Evolutionary conservation across 345 rosid genomes (phyloP).

Genomic region (Erodium maritimum): DNA sequence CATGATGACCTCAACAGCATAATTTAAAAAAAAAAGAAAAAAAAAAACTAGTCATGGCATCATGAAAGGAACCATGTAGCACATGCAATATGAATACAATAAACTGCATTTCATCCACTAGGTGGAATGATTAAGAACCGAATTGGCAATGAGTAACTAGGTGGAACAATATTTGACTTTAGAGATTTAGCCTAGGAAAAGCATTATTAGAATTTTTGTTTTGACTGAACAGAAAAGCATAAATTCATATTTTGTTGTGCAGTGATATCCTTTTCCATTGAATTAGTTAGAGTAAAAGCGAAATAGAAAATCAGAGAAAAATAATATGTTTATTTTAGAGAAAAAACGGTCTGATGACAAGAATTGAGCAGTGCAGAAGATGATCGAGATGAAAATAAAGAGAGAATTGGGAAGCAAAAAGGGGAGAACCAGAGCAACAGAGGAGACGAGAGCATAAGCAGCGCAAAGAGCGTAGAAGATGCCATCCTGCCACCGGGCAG

Average conservation of each 20-base stretch:
- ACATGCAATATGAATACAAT: background rate
- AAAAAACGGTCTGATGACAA: background rate
- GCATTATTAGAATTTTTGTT: background rate
- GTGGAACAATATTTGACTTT: background rate
- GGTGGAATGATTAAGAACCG: background rate
- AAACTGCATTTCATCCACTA: background rate
- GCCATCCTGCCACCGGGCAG: conserved; percentile 83
- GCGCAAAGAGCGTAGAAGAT: conserved; percentile 80
- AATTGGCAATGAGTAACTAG: background rate
- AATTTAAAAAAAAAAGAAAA: background rate
- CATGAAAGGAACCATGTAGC: background rate
- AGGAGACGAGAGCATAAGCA: conserved; percentile 82
- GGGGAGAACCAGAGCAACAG: conserved; percentile 77
- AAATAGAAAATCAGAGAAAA: too few relatives aligned
- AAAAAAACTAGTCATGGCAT: background rate
- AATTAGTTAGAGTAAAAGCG: too few relatives aligned
- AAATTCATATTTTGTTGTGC: too few relatives aligned
- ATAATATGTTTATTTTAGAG: too few relatives aligned
- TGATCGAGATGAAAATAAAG: too few relatives aligned
- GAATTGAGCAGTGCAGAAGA: background rate
- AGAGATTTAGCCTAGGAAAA: too few relatives aligned
- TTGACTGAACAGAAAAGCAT: too few relatives aligned
- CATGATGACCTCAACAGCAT: background rate
- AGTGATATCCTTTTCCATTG: too few relatives aligned
- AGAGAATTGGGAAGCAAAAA: too few relatives aligned